Percentiles rank a stretch among this genome's conserved stretches.
These are phyloP conservation scores for Leishmania braziliensis DNA, from an alignment of 208 protist species.

Conservation along the genomic window DNA sequence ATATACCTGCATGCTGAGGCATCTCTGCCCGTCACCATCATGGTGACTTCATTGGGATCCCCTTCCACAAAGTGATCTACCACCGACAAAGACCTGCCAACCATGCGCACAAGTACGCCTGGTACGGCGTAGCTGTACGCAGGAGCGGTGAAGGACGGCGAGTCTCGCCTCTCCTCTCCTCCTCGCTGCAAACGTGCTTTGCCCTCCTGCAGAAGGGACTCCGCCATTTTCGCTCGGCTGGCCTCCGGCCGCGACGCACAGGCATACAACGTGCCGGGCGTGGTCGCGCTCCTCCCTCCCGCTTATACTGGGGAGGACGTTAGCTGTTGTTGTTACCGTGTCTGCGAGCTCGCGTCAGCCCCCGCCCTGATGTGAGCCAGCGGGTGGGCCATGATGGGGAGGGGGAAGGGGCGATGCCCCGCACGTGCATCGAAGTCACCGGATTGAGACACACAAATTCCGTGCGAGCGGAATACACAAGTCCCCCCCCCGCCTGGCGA, in stretches of 20 bases:
- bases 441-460: not conserved
- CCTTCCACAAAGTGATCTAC: not conserved
- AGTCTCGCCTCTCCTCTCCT: not conserved
- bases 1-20: not conserved
- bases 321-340: no score
- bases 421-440: not conserved
- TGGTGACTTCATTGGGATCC: not conserved
- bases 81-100: not conserved
- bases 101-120: not conserved
- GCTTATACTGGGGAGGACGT: no score
- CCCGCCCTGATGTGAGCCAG: no score
- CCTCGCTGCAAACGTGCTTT: not conserved
- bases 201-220: not conserved
- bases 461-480: no score
- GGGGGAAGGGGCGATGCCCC: no score
- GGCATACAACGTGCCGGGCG: no score
- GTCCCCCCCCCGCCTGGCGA: no score
- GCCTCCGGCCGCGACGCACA: no score
- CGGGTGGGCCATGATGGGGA: no score
- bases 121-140: not conserved
- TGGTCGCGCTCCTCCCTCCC: no score
- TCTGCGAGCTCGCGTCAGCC: no score
- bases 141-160: not conserved
- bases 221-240: no score
- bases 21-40: not conserved